phyloP scores from a whole-genome alignment of 148 eudicot genomes.

The Gaultheria prostrata region DNA sequence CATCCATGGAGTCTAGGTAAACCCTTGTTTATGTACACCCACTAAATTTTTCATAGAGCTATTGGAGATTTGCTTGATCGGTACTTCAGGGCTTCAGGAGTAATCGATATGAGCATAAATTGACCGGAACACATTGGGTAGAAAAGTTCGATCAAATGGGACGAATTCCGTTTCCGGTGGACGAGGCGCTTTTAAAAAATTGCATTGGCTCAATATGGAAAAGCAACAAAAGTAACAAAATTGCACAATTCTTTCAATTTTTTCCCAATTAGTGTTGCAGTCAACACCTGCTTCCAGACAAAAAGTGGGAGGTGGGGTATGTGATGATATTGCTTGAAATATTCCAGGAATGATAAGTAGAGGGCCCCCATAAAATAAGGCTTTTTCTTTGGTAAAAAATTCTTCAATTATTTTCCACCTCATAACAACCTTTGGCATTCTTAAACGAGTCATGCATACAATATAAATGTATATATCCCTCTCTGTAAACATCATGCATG shows the following conservation, averaged over 20 bases:
- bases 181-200: neutral
- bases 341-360: constrained; percentile 37
- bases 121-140: no score
- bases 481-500: neutral
- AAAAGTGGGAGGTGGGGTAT: constrained; percentile 32
- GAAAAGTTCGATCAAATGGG: no score
- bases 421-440: neutral
- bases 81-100: no score
- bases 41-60: no score
- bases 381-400: neutral
- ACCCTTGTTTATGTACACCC: no score
- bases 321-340: constrained; percentile 22
- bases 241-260: neutral
- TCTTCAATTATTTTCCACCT: neutral
- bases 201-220: no score
- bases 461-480: neutral
- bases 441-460: neutral
- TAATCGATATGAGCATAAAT: no score
- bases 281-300: constrained; percentile 35
- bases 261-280: neutral
- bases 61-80: no score
- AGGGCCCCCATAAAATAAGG: constrained; percentile 21
- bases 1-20: no score
- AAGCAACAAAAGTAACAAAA: neutral
- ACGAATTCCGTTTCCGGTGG: no score